These are phyloP conservation scores for Amoeboaphelidium protococcarum DNA, from an alignment of 371 early-diverging fungal species.

Conservation along the genomic window DNA sequence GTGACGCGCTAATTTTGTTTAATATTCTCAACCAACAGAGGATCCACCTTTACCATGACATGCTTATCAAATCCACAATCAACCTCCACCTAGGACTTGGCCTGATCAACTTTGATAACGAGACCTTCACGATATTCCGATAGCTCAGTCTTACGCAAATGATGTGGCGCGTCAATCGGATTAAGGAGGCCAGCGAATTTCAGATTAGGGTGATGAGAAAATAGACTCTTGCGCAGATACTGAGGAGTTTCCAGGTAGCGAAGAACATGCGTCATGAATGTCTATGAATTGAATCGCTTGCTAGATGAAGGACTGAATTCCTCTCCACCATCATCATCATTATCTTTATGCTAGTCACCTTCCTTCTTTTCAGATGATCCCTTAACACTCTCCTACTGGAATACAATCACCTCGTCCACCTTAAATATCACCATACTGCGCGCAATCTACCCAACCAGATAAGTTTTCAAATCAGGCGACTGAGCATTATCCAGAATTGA, in stretches of 20 bases:
- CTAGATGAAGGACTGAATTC: no score
- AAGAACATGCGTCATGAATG: constrained; percentile 29
- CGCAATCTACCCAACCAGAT: constrained; percentile 42
- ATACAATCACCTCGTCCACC: constrained; percentile 42
- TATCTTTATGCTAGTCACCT: no score
- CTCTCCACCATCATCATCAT: no score
- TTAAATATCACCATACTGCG: constrained; percentile 28
- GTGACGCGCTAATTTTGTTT: constrained; percentile 37
- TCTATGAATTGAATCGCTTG: constrained; percentile 23
- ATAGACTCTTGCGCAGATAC: constrained; percentile 32
- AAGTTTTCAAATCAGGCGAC: constrained; percentile 35
- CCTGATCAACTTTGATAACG: constrained; percentile 15
- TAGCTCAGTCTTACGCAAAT: constrained; percentile 27
- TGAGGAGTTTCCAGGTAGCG: constrained; percentile 40
- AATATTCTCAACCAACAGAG: constrained; percentile 19
- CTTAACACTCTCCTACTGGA: constrained; percentile 18
- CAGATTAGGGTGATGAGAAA: constrained; percentile 38
- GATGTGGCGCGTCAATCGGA: constrained; percentile 41
- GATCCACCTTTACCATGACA: constrained; percentile 20
- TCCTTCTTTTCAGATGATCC: no score
- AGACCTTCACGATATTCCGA: constrained; percentile 36
- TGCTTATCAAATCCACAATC: constrained; percentile 29
- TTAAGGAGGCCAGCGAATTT: constrained; percentile 37
- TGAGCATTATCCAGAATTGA: constrained; percentile 37
- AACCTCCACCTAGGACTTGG: constrained; percentile 8